Base-by-base conservation (phyloP, 2,329 filamentous ascomycete genomes). In the Didymosphaeria variabile region DNA sequence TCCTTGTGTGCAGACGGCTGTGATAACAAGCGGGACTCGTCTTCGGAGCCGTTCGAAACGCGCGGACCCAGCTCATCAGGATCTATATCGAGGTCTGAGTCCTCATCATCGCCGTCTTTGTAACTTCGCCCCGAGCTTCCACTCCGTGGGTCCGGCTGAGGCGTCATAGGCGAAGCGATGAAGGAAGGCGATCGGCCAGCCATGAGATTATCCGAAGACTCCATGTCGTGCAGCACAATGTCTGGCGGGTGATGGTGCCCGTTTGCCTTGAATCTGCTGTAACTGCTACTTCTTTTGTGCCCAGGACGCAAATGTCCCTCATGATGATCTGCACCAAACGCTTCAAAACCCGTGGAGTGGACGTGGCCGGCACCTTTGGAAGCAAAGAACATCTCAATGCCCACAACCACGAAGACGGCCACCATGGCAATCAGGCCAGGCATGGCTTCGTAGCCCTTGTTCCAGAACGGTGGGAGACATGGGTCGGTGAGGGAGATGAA, bases 321-420 rank as follows among this genome's bases (percentile, higher is more conserved):
- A 19, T 60, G 61, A 42, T 67, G 66, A 45, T 70, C 73, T 12
- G 67, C 69, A 36, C 69, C 67, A 50, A 79, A 65, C 1, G 79
- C 79, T 63, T 85, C 83, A 63, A 85, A 86, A 61, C 85, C 84
- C 34, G 77, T 82, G 13, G 81, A 79, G 71, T 89, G 87, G 51
- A 84, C 82, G 72, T 89, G 87, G 17, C 82, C 82, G 9, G 86
- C 87, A 5, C 88, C 88, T 72, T 85, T 85, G 56, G 90, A 91
- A 0, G 93, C 93, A 68, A 98, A 89, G 76, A 93, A 93, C 80
- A 95, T 97, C 78, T 98, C 94, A 55, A 97, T 86, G 2, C 88
- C 87, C 7, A 97, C 92, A 3, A 97, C 93, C 4, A 91, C 81
- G 61, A 81, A 79, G 21, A 81, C 78, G 0, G 78, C 70, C 4